These are phyloP conservation scores for Scheffersomyces lignosus DNA, from an alignment of 805 yeast species.

Conservation along the genomic window DNA sequence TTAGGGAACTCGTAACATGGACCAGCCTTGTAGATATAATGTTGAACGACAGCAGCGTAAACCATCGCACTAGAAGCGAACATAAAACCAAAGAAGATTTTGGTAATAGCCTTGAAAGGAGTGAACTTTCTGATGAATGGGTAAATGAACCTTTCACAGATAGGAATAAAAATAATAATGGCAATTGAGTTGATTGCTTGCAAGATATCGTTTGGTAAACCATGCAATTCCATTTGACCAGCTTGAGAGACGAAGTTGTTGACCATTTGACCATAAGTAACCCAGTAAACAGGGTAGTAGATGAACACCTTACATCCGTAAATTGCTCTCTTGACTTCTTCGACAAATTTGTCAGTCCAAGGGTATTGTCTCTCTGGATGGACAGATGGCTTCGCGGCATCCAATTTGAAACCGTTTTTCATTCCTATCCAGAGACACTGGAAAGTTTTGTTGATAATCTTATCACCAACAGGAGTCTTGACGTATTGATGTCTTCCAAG, in stretches of 20 bases:
- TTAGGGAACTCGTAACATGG: constrained; percentile 70
- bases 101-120: constrained; percentile 66
- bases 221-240: constrained; percentile 68
- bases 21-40: constrained; percentile 62
- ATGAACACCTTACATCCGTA: constrained; percentile 71
- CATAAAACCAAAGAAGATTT: constrained; percentile 69
- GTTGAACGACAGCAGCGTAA: constrained; percentile 74
- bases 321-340: constrained; percentile 64
- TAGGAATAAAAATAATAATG: constrained; percentile 71
- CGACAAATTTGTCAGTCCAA: constrained; percentile 72
- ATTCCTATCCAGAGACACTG: constrained; percentile 39
- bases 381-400: constrained; percentile 57
- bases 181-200: constrained; percentile 74
- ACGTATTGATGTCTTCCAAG: constrained; percentile 57
- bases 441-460: constrained; percentile 56
- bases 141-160: constrained; percentile 56
- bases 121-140: constrained; percentile 43
- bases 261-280: constrained; percentile 67
- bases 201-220: constrained; percentile 77
- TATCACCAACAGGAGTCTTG: constrained; percentile 59
- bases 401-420: constrained; percentile 48
- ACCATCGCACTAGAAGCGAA: constrained; percentile 65
- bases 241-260: constrained; percentile 75
- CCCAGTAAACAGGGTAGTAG: constrained; percentile 72
- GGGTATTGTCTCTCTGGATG: constrained; percentile 46